Percentiles rank a stretch among this genome's conserved stretches.
Evolutionary conservation across 1,284 basidiomycete genomes (phyloP).

Genomic region (Meripilus lineatus): DNA sequence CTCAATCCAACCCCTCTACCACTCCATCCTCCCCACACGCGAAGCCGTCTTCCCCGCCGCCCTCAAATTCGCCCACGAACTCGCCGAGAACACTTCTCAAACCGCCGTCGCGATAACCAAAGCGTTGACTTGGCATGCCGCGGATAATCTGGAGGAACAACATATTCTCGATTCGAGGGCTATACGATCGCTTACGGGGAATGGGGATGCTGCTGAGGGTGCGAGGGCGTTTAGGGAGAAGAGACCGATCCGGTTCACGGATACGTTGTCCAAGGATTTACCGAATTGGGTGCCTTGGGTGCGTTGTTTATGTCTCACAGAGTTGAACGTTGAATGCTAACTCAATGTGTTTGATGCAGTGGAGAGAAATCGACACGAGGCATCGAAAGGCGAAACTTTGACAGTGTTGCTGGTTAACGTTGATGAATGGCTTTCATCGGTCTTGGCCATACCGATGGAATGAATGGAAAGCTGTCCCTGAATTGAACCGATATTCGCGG

Average conservation of each 20-base stretch:
- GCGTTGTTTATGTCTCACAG: conserved; percentile 17
- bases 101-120: conserved; percentile 47
- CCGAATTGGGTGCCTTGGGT: conserved; percentile 49
- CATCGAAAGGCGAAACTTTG: conserved; percentile 16
- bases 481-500: too few relatives aligned
- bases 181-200: conserved; percentile 34
- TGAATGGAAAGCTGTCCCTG: too few relatives aligned
- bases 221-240: conserved; percentile 44
- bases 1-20: conserved; percentile 39
- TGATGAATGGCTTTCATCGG: too few relatives aligned
- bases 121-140: conserved; percentile 45
- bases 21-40: conserved; percentile 41
- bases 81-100: conserved; percentile 47
- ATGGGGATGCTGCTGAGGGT: conserved; percentile 43
- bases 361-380: conserved; percentile 33
- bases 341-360: conserved; percentile 29
- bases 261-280: conserved; percentile 35
- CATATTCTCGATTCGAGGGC: conserved; percentile 48
- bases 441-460: too few relatives aligned
- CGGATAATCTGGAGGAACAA: conserved; percentile 46
- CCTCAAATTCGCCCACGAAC: conserved; percentile 45
- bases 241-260: conserved; percentile 38
- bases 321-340: too few relatives aligned
- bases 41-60: conserved; percentile 49
- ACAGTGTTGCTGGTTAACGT: not conserved